These are phyloP conservation scores for Phytophthora tentaculata DNA, from an alignment of 352 stramenopile genomes.

Conservation along the genomic window DNA sequence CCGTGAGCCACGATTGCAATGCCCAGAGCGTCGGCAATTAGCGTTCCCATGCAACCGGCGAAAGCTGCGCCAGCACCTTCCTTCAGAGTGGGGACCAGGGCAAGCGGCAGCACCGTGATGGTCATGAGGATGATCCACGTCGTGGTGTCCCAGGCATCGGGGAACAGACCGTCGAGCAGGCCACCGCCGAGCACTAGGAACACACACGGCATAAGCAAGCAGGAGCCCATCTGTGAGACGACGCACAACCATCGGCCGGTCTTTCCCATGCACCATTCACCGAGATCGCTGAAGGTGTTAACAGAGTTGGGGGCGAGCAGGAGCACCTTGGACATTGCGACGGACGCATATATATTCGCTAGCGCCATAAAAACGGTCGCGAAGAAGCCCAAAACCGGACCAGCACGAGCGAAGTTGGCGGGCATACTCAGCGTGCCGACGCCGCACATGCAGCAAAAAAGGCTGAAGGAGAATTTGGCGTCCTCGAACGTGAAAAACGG, in stretches of 20 bases:
- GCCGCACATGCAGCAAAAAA: constrained; percentile 72
- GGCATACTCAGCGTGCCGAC: constrained; percentile 76
- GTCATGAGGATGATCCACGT: constrained; percentile 78
- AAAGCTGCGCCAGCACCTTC: constrained; percentile 62
- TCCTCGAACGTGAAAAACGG: constrained; percentile 67
- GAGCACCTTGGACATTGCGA: constrained; percentile 64
- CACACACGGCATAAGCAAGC: constrained; percentile 60
- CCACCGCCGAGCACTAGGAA: constrained; percentile 72
- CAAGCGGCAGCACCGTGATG: constrained; percentile 51
- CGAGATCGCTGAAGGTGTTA: constrained; percentile 68
- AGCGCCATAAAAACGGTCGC: constrained; percentile 64
- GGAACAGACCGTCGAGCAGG: constrained; percentile 63
- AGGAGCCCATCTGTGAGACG: constrained; percentile 64
- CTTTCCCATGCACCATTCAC: constrained; percentile 42
- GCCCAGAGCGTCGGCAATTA: constrained; percentile 30
- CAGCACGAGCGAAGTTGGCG: constrained; percentile 67
- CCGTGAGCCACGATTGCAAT: constrained; percentile 34
- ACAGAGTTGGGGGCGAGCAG: constrained; percentile 59
- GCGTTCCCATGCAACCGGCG: constrained; percentile 61
- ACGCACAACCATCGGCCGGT: constrained; percentile 56
- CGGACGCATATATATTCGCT: constrained; percentile 68
- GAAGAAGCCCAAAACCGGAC: constrained; percentile 43
- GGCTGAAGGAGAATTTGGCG: constrained; percentile 62
- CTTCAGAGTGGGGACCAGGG: constrained; percentile 65
- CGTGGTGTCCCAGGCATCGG: constrained; percentile 45